These are phyloP conservation scores for Trichoderma guizhouense DNA, from an alignment of 2,329 filamentous ascomycete genomes.

Conservation along the genomic window DNA sequence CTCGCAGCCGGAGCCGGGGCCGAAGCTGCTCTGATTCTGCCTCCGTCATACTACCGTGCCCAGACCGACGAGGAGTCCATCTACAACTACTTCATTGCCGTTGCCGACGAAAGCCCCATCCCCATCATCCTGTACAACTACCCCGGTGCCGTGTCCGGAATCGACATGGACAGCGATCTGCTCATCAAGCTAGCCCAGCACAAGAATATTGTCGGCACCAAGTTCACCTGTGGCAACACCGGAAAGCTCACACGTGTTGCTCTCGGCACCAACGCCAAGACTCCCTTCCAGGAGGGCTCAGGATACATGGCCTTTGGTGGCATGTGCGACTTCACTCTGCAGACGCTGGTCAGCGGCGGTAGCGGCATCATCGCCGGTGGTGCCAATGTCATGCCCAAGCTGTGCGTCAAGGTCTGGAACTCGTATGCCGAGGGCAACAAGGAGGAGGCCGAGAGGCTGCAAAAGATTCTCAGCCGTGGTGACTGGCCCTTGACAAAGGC, in stretches of 20 bases:
- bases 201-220: conserved; percentile 81
- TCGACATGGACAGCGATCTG: conserved; percentile 87
- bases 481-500: conserved; percentile 83
- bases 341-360: conserved; percentile 75
- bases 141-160: conserved; percentile 78
- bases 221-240: conserved; percentile 89
- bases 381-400: conserved; percentile 81
- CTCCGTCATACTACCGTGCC: conserved; percentile 78
- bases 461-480: conserved; percentile 72
- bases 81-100: conserved; percentile 68
- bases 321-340: conserved; percentile 82
- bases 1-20: conserved; percentile 66
- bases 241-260: conserved; percentile 85
- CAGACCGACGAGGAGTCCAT: conserved; percentile 73
- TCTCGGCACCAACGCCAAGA: conserved; percentile 66
- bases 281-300: conserved; percentile 54
- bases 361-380: conserved; percentile 82
- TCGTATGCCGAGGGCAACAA: conserved; percentile 69
- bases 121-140: conserved; percentile 91
- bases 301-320: conserved; percentile 85
- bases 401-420: conserved; percentile 75
- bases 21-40: conserved; percentile 76
- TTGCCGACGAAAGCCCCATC: conserved; percentile 72
- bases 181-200: conserved; percentile 76
- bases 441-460: conserved; percentile 70